Percentiles rank a stretch among this genome's conserved stretches.
phyloP scores from a whole-genome alignment of 441 rosid genomes.

The Rhodomyrtus psidioides region DNA sequence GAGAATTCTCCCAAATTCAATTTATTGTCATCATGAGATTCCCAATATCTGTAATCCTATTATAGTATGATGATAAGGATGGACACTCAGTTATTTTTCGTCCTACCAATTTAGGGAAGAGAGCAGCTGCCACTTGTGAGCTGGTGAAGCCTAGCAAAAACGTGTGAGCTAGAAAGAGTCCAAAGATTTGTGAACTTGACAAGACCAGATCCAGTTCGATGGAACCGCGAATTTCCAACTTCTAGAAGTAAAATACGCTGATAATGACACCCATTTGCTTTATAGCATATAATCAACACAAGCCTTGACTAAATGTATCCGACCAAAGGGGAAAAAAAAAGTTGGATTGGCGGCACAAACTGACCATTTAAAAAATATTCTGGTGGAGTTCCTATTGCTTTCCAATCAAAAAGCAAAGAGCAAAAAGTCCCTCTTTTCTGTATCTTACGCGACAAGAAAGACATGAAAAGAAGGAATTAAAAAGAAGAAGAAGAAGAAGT shows the following conservation, averaged over 20 bases:
- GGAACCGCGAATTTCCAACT: background rate
- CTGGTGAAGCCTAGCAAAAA: background rate
- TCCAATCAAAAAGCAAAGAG: background rate
- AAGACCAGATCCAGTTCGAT: background rate
- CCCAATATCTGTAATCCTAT: background rate
- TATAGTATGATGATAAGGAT: background rate
- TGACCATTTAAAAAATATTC: background rate
- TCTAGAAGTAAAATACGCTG: background rate
- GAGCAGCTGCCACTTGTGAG: background rate
- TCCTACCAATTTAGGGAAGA: background rate
- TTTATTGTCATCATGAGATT: background rate
- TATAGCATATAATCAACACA: background rate
- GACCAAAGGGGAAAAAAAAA: too few species aligned
- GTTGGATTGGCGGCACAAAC: background rate
- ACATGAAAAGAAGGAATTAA: too few species aligned
- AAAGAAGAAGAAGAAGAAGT: too few species aligned
- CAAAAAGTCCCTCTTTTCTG: background rate
- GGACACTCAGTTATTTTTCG: background rate
- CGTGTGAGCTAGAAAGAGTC: background rate
- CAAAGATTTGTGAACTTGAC: background rate
- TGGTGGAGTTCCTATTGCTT: background rate
- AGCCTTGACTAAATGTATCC: background rate
- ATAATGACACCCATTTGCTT: background rate
- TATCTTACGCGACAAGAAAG: too few species aligned
- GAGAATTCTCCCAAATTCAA: background rate